These are phyloP conservation scores for Diplodia scrobiculata DNA, from an alignment of 2,329 filamentous ascomycete species.

Conservation along the genomic window DNA sequence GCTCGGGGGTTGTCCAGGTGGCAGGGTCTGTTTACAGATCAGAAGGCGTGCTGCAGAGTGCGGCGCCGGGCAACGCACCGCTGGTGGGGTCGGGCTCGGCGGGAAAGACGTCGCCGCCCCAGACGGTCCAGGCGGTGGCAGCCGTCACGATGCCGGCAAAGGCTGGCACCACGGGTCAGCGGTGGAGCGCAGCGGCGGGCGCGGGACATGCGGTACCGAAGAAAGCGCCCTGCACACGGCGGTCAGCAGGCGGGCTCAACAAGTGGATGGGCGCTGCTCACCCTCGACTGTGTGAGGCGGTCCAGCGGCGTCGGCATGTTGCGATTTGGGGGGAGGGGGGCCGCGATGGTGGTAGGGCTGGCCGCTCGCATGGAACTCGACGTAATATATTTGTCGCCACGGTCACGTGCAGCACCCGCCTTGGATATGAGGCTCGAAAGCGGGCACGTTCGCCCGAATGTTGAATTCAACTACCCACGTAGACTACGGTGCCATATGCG, in stretches of 20 bases:
- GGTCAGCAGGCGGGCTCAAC: conserved; percentile 30
- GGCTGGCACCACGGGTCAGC: conserved; percentile 30
- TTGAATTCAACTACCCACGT: too few species aligned
- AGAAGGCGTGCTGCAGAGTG: conserved; percentile 8
- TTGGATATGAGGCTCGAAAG: too few species aligned
- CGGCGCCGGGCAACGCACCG: conserved; percentile 53
- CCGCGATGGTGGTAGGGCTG: not conserved
- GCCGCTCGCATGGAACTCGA: not conserved
- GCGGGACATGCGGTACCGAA: conserved; percentile 33
- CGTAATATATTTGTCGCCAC: not conserved
- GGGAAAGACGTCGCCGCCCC: conserved; percentile 77
- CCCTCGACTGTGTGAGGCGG: conserved; percentile 50
- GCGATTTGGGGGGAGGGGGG: not conserved
- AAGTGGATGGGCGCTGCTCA: conserved; percentile 34
- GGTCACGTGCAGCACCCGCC: not conserved
- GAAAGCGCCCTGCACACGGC: conserved; percentile 41
- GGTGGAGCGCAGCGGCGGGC: not conserved
- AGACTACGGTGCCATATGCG: too few species aligned
- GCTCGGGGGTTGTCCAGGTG: conserved; percentile 76
- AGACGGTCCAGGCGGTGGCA: conserved; percentile 80
- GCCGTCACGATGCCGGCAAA: conserved; percentile 82
- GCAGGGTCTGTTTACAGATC: conserved; percentile 56
- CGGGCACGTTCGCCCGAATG: too few species aligned
- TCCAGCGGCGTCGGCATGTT: conserved; percentile 55
- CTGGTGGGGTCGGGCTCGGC: conserved; percentile 73